phyloP scores from a whole-genome alignment of 495 filamentous ascomycete genomes.

The Talaromyces thailandensis region DNA sequence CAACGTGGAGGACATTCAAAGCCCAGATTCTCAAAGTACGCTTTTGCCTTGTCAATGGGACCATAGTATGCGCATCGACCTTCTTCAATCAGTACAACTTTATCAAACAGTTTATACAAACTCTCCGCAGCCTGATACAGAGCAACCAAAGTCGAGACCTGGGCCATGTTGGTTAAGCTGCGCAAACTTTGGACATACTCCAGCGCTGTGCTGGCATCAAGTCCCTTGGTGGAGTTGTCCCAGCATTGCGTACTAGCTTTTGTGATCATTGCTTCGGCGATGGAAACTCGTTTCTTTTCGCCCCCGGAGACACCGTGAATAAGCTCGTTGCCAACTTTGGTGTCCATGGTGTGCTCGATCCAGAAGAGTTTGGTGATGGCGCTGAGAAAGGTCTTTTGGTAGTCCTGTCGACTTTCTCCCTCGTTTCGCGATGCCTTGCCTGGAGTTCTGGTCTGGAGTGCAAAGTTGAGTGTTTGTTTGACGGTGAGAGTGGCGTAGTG shows the following conservation, averaged over 20 bases:
- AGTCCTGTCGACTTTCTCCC: slow-evolving; percentile 52
- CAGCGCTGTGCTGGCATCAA: slow-evolving; percentile 59
- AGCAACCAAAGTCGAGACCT: slow-evolving; percentile 52
- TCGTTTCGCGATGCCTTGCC: slow-evolving; percentile 47
- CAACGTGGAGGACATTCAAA: slow-evolving; percentile 51
- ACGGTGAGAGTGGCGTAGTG: slow-evolving; percentile 70
- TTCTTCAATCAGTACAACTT: slow-evolving; percentile 60
- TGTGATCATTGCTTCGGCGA: slow-evolving; percentile 60
- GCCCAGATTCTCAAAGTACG: slow-evolving; percentile 56
- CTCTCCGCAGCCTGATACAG: slow-evolving; percentile 67
- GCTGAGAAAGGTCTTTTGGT: slow-evolving; percentile 56
- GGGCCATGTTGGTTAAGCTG: slow-evolving; percentile 51
- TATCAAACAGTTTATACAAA: slow-evolving; percentile 62
- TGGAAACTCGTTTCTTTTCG: slow-evolving; percentile 65
- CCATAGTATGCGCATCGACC: slow-evolving; percentile 60
- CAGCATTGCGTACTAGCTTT: slow-evolving; percentile 57
- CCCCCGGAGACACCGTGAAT: slow-evolving; percentile 64
- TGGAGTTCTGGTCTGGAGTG: slow-evolving; percentile 59
- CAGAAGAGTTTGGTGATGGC: slow-evolving; percentile 71
- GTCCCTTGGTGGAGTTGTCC: slow-evolving; percentile 62
- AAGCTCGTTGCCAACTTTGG: slow-evolving; percentile 58
- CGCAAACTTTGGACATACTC: slow-evolving; percentile 57
- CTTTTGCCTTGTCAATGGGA: slow-evolving; percentile 42
- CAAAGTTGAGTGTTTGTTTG: slow-evolving; percentile 60
- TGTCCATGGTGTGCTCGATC: slow-evolving; percentile 60